phyloP scores from a whole-genome alignment of 2,329 filamentous ascomycete genomes.

The Diaporthe citri region DNA sequence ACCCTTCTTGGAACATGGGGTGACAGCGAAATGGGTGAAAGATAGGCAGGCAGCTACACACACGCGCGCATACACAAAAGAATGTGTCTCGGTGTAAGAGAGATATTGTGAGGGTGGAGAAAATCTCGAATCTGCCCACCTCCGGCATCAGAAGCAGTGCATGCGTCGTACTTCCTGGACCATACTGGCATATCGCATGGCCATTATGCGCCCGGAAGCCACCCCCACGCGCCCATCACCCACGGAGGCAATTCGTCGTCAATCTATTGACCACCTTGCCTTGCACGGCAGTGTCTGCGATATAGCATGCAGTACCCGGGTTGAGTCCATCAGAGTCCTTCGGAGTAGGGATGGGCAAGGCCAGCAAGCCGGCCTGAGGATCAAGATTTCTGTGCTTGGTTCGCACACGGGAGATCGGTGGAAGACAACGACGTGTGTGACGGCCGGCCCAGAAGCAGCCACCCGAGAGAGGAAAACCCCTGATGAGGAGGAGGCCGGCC shows the following conservation, averaged over 20 bases:
- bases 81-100: neutral
- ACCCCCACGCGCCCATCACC: conserved; percentile 22
- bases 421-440: conserved; percentile 10
- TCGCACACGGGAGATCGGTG: conserved; percentile 14
- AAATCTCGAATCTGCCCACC: neutral
- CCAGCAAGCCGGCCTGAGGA: neutral
- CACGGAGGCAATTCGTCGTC: neutral
- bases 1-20: conserved; percentile 1
- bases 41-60: neutral
- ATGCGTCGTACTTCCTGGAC: neutral
- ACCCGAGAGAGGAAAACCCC: conserved; percentile 2
- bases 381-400: conserved; percentile 8
- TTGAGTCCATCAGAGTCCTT: neutral
- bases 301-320: conserved; percentile 7
- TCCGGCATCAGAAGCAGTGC: conserved; percentile 3
- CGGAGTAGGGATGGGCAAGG: neutral
- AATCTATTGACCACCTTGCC: neutral
- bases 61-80: neutral
- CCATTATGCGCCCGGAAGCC: conserved; percentile 21
- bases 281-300: conserved; percentile 18
- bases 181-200: neutral
- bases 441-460: conserved; percentile 8
- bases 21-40: neutral
- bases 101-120: neutral
- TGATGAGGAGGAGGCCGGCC: neutral